Conservation (phyloP, 2,329 filamentous ascomycete genomes). For the Coleophoma crateriformis region DNA sequence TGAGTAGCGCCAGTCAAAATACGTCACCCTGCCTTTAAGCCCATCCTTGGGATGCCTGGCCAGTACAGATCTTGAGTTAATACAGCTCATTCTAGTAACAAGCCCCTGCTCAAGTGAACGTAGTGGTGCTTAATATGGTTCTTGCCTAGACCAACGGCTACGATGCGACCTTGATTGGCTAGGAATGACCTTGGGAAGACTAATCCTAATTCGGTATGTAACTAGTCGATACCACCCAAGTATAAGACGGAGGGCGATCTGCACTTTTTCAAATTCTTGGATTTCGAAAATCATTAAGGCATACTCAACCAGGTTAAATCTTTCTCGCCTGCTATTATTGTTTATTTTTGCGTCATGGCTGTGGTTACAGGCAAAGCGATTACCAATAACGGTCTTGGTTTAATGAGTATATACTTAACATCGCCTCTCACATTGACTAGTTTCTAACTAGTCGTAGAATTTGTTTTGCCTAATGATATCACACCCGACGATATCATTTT, state of each 20-base stretch:
- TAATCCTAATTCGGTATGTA: background rate
- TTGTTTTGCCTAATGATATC: constrained; percentile 16
- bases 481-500: constrained; percentile 42
- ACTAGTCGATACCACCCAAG: background rate
- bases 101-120: too few relatives aligned
- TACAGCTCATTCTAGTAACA: too few relatives aligned
- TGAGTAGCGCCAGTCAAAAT: too few relatives aligned
- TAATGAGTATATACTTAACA: constrained; percentile 32
- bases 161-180: too few relatives aligned
- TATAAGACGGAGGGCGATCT: background rate
- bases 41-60: too few relatives aligned
- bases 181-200: background rate
- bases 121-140: too few relatives aligned
- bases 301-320: background rate
- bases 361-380: constrained; percentile 34
- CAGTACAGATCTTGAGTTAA: too few relatives aligned
- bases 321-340: background rate
- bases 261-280: background rate
- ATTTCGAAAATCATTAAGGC: background rate
- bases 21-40: too few relatives aligned
- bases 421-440: background rate
- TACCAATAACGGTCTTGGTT: constrained; percentile 45
- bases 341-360: constrained; percentile 3
- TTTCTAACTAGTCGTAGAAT: constrained; percentile 6
- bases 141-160: too few relatives aligned